These are phyloP conservation scores for Penicillium waksmanii DNA, from an alignment of 495 filamentous ascomycete species.

Conservation along the genomic window DNA sequence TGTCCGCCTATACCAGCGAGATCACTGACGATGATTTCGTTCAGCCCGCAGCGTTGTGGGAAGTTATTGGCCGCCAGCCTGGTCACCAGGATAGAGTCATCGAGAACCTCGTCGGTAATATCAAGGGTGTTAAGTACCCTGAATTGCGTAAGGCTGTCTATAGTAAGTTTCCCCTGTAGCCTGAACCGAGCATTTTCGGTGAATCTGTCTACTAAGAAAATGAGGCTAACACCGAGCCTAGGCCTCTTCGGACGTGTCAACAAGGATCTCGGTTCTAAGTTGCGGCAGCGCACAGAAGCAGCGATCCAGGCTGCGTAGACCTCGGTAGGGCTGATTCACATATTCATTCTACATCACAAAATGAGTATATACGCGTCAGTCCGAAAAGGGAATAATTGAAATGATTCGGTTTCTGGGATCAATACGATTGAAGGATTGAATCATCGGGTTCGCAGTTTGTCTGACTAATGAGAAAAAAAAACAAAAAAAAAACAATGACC, in stretches of 20 bases:
- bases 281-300: no score
- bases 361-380: no score
- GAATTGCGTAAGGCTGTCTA: constrained; percentile 26
- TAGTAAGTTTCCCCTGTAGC: constrained; percentile 15
- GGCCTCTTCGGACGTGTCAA: constrained; percentile 12
- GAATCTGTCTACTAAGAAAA: neutral
- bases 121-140: constrained; percentile 33
- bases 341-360: no score
- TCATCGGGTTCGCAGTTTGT: no score
- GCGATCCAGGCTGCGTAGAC: neutral
- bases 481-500: no score
- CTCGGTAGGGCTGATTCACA: no score
- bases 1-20: constrained; percentile 30
- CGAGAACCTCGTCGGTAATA: constrained; percentile 52
- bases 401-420: no score
- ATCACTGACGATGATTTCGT: constrained; percentile 25
- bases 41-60: constrained; percentile 29
- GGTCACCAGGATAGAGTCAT: constrained; percentile 65
- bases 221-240: neutral
- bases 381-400: no score
- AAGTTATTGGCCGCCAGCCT: constrained; percentile 56
- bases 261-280: constrained; percentile 10
- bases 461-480: no score
- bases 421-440: no score
- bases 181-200: neutral